Percentiles rank a stretch among this genome's conserved stretches.
phyloP scores from a whole-genome alignment of 306 rosid genomes.

The Lathyrus sativus region DNA sequence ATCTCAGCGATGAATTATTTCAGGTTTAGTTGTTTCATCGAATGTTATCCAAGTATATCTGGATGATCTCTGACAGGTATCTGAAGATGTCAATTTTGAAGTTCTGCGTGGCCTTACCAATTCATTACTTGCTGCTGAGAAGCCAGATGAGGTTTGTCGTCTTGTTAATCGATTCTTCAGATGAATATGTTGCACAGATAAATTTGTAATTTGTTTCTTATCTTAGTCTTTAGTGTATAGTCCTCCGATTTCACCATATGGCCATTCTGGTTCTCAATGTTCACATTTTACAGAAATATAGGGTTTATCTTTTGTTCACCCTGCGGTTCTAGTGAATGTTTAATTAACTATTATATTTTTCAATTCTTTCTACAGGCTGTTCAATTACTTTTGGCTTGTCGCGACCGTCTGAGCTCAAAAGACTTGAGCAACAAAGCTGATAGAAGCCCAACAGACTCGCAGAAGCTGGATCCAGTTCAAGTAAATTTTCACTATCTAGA shows the following conservation, averaged over 20 bases:
- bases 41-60: conserved; percentile 29
- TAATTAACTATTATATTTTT: conserved; percentile 20
- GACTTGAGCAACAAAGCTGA: conserved; percentile 41
- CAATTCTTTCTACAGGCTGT: conserved; percentile 65
- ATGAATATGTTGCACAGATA: conserved; percentile 8
- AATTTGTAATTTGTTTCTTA: background rate
- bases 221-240: background rate
- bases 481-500: conserved; percentile 46
- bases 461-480: conserved; percentile 77
- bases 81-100: conserved; percentile 72
- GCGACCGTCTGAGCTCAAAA: conserved; percentile 50
- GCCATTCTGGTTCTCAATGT: conserved; percentile 35
- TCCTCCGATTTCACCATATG: conserved; percentile 4
- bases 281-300: conserved; percentile 20
- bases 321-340: conserved; percentile 8
- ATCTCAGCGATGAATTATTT: conserved; percentile 6
- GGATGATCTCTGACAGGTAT: conserved; percentile 57
- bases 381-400: conserved; percentile 64
- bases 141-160: conserved; percentile 81
- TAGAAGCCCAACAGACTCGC: conserved; percentile 47
- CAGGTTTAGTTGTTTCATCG: conserved; percentile 5
- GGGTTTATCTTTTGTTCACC: conserved; percentile 10
- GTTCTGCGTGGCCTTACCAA: conserved; percentile 81
- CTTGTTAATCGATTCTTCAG: conserved; percentile 30
- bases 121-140: conserved; percentile 84